Evolutionary conservation across 345 rosid species (phyloP), one percentile per base, ranked within the genome.

Genomic region (Crucihimalaya himalaica): DNA sequence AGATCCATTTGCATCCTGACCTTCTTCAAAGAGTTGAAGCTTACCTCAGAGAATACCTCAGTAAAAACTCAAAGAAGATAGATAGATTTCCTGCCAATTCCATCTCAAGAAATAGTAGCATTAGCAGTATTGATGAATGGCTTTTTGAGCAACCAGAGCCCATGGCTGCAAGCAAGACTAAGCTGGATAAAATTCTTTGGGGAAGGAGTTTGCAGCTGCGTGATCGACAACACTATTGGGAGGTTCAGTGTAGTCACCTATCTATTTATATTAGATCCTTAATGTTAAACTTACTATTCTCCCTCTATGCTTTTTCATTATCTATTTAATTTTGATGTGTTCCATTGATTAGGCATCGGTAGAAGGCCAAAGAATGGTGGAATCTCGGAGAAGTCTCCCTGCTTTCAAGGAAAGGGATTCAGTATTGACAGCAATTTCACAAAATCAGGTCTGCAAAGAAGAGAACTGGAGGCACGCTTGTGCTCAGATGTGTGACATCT

Each of bases 371-470:
- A 78, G 81, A 80, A 85, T 89, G 79, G 74, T 89, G 37, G 84
- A 86, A 74, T 82, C 85, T 80, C 91, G 97, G 37, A 84, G 65
- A 80, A 79, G 75, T 72, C 95, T 94, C 56, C 97, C 98, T 58
- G 97, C 95, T 63, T 89, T 82, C 64, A 87, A 81, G 75, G 93
- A 87, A 83, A 88, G 80, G 84, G 90, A 88, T 83, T 78, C 80
- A 16, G 57, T 94, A 83, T 65, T 87, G 83, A 42, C 72, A 37
- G 78, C 87, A 14, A 84, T 91, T 80, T 86, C 82, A 46, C 73
- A 81, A 59, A 87, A 89, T 77, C 97, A 94, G 98, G 98, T 91
- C 13, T 43, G 78, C 27, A 21, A 63, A 42, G 51, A 42, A 54
- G 34, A 62, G 3, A 45, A 25, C 23, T 58, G 53, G 43, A 51